Evolutionary conservation across 257 asterid species (phyloP).

Genomic region (Verbena officinalis): DNA sequence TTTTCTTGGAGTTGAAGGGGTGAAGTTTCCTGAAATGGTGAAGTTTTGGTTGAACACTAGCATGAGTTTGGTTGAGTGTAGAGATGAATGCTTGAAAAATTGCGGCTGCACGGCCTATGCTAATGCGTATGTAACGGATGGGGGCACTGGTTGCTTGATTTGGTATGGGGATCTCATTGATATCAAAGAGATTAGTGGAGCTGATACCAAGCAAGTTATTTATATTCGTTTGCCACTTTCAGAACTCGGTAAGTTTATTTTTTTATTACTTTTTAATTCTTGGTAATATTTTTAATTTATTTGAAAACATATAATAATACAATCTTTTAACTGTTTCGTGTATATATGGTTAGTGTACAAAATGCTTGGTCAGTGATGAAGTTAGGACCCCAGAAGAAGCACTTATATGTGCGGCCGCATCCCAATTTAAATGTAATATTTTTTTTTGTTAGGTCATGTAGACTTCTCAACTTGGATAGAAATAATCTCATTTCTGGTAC

Average conservation of each 20-base stretch:
- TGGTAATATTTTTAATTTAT: too few relatives aligned
- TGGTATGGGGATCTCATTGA: conserved; percentile 23
- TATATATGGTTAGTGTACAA: too few relatives aligned
- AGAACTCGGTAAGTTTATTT: conserved; percentile 9
- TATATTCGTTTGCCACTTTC: conserved; percentile 5
- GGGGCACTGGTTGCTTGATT: conserved; percentile 19
- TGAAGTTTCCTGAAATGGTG: conserved; percentile 34
- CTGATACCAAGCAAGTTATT: conserved; percentile 2
- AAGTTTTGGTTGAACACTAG: conserved; percentile 22
- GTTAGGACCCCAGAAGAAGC: too few relatives aligned
- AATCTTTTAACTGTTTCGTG: too few relatives aligned
- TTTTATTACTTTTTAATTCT: background rate
- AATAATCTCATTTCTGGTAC: too few relatives aligned
- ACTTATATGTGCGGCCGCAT: too few relatives aligned
- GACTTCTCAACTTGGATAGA: too few relatives aligned
- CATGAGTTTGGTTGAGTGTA: conserved; percentile 34
- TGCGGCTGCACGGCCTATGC: conserved; percentile 16
- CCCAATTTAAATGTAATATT: too few relatives aligned
- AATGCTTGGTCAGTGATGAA: too few relatives aligned
- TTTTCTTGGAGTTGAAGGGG: conserved; percentile 9
- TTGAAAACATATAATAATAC: too few relatives aligned
- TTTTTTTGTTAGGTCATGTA: too few relatives aligned
- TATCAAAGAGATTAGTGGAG: background rate
- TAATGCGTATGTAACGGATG: background rate
- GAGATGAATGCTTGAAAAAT: conserved; percentile 23